Base-by-base conservation (phyloP, 768 basidiomycete species). In the Nidularia sp. region DNA sequence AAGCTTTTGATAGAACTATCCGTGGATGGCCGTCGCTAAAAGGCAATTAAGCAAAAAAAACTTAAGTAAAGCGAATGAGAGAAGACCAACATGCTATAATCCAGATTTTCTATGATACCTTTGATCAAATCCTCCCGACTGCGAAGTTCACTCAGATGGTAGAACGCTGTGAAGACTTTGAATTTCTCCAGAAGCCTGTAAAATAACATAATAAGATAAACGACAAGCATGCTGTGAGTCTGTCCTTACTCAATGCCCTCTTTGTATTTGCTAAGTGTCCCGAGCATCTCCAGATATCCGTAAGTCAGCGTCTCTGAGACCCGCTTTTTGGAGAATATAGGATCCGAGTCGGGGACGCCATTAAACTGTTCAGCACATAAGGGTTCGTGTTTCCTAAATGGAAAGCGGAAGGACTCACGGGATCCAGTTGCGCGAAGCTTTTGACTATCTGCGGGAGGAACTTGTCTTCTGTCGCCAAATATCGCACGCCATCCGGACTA, bases 231-330 rank as follows among this genome's bases (percentile, higher is more conserved):
- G 25, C 8, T 29, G 32, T 43, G 48, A 9, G 39, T 18, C n/a
- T 12, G 52, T n/a, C 71, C 88, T 58, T 64, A 95, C 94, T 91
- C 89, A 22, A 95, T 81, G 25, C 97, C 97, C 45, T 97, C 92
- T 46, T 84, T 79, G 56, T 86, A 84, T 62, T 88, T 93, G 72
- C 91, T 96, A 45, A 99, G 74, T 1, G 83, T 86, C 6, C 96
- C 96, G 2, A 99, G 78, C 86, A 99, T 94, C 60, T 97, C 93
- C 57, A 99, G 83, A 67, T 98, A 98, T 0, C 94, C 96, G 59
- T 83, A 89, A 0, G 92, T 91, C 59, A 99, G 69, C 0, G 93
- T 93, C 13, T 86, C 85, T 39, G 86, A 77, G 46, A 98, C 78
- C 5, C 92, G 79, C 57, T 84, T 79, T 63, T 88, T 89, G 1